Conservation (phyloP, 257 asterid species). For the Verbena officinalis region DNA sequence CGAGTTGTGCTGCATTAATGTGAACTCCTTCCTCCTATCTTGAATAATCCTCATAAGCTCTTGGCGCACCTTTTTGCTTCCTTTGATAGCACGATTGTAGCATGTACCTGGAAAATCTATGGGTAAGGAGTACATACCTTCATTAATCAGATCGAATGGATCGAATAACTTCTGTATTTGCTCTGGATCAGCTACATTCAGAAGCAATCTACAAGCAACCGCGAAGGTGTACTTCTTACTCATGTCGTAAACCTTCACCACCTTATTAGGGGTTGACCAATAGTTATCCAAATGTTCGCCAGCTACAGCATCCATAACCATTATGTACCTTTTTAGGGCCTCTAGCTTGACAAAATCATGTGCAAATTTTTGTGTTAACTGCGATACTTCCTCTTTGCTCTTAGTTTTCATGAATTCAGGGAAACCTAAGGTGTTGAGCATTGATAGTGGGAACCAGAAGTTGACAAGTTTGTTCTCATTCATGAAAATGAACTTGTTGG, state of each 20-base stretch:
- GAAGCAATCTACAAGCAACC: constrained; percentile 48
- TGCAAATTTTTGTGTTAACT: no score
- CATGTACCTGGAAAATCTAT: constrained; percentile 62
- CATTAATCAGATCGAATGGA: constrained; percentile 45
- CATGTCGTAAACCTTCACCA: constrained; percentile 42
- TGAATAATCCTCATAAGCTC: constrained; percentile 57
- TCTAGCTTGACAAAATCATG: constrained; percentile 49
- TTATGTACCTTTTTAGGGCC: constrained; percentile 47
- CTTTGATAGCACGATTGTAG: constrained; percentile 53
- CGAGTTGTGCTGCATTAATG: no score
- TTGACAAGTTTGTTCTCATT: no score
- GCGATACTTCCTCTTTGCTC: no score
- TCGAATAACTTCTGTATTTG: constrained; percentile 43
- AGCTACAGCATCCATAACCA: constrained; percentile 48
- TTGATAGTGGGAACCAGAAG: no score
- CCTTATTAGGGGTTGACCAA: constrained; percentile 46
- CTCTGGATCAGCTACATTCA: constrained; percentile 40
- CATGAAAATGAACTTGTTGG: no score
- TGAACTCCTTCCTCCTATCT: constrained; percentile 57
- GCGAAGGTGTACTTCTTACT: constrained; percentile 56
- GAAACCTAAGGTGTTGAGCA: no score
- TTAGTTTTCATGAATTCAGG: no score
- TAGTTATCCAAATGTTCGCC: constrained; percentile 48
- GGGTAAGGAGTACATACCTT: constrained; percentile 54
- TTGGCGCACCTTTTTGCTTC: constrained; percentile 45